These are phyloP conservation scores for Phytophthora capsici DNA, from an alignment of 352 stramenopile species.

Conservation along the genomic window DNA sequence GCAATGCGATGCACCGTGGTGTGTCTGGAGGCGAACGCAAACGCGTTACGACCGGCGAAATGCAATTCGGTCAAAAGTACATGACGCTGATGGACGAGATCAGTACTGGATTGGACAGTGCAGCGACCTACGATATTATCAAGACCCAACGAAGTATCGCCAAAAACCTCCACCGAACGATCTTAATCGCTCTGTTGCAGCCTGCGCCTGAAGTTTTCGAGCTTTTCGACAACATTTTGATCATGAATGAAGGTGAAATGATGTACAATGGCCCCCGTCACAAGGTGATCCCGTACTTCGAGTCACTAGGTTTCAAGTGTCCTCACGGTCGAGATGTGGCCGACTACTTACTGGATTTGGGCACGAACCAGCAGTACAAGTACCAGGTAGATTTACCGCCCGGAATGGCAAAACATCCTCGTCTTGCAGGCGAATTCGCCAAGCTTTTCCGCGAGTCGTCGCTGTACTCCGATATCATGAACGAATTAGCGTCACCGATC, in stretches of 20 bases:
- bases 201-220: constrained; percentile 63
- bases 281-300: constrained; percentile 45
- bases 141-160: constrained; percentile 52
- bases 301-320: constrained; percentile 37
- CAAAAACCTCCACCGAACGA: constrained; percentile 47
- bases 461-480: constrained; percentile 35
- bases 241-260: constrained; percentile 53
- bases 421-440: constrained; percentile 43
- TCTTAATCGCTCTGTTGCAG: constrained; percentile 86
- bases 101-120: constrained; percentile 57
- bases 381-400: constrained; percentile 29
- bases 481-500: background rate
- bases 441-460: constrained; percentile 44
- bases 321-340: constrained; percentile 37
- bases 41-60: constrained; percentile 82
- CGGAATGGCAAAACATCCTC: constrained; percentile 20
- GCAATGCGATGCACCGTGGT: constrained; percentile 58
- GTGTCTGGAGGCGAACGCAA: constrained; percentile 76
- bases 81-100: constrained; percentile 92
- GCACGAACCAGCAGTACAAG: constrained; percentile 43
- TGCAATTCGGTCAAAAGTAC: constrained; percentile 77
- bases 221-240: constrained; percentile 60
- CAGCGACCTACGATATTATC: constrained; percentile 67
- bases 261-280: constrained; percentile 47
- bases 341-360: constrained; percentile 49